These are phyloP conservation scores for Sophora flavescens DNA, from an alignment of 306 rosid genomes.

Conservation along the genomic window DNA sequence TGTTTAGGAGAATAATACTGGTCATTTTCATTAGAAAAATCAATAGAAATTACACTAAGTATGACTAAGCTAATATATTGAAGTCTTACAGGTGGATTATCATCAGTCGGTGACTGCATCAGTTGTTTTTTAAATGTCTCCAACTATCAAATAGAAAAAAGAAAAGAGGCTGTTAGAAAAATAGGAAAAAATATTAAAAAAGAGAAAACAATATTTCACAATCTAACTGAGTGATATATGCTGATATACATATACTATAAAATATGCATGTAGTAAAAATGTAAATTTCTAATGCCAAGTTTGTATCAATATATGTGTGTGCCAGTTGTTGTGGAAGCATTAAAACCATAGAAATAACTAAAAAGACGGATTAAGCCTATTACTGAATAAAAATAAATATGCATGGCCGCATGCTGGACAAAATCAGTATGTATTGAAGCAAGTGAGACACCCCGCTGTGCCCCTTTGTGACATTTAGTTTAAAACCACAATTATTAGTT, in stretches of 20 bases:
- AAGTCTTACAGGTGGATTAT: constrained; percentile 78
- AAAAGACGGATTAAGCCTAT: constrained; percentile 1
- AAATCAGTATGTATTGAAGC: background rate
- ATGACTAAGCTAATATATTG: constrained; percentile 30
- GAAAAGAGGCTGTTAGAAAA: constrained; percentile 15
- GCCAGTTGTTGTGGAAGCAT: constrained; percentile 2
- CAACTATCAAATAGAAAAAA: constrained; percentile 64
- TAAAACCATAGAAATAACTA: background rate
- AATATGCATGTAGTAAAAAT: constrained; percentile 14
- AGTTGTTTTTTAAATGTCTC: constrained; percentile 91
- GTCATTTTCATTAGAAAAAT: constrained; percentile 32
- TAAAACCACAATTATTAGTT: too few relatives aligned
- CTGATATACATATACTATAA: constrained; percentile 5
- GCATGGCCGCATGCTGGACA: constrained; percentile 16
- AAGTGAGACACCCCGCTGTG: too few relatives aligned
- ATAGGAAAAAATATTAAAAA: background rate
- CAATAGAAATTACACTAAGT: constrained; percentile 9
- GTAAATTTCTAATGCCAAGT: constrained; percentile 4
- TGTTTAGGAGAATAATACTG: constrained; percentile 27
- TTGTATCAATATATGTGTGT: background rate
- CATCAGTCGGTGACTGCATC: constrained; percentile 88
- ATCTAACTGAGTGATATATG: constrained; percentile 2
- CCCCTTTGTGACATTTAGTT: too few relatives aligned
- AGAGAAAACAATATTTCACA: constrained; percentile 21
- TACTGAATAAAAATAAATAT: constrained; percentile 5